Conservation (phyloP, 2,329 filamentous ascomycete species). For the Arthroderma sp. region DNA sequence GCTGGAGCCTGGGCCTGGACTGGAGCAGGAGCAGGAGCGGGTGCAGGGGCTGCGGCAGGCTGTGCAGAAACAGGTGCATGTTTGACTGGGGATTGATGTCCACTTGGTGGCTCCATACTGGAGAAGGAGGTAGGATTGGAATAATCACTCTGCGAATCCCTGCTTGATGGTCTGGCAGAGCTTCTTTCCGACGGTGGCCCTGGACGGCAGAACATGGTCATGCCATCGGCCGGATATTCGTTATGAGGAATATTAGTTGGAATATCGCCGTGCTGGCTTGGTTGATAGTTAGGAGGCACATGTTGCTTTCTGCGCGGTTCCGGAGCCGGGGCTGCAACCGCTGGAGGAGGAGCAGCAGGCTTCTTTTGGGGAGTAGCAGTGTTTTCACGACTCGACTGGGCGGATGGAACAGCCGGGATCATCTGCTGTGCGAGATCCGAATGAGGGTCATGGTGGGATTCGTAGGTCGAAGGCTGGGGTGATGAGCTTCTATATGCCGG, state of each 20-base stretch:
- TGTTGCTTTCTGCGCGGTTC: slow-evolving; percentile 26
- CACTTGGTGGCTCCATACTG: slow-evolving; percentile 67
- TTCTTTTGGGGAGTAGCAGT: slow-evolving; percentile 43
- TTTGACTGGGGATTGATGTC: slow-evolving; percentile 63
- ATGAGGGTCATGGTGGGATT: slow-evolving; percentile 81
- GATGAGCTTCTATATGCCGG: slow-evolving; percentile 92
- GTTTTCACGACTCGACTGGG: slow-evolving; percentile 40
- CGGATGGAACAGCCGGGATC: slow-evolving; percentile 42
- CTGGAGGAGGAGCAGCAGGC: slow-evolving; percentile 14
- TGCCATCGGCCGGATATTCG: slow-evolving; percentile 85
- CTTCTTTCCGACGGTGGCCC: slow-evolving; percentile 58
- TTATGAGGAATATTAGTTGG: slow-evolving; percentile 65
- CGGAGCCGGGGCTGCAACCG: slow-evolving; percentile 7
- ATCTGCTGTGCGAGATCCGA: slow-evolving; percentile 59
- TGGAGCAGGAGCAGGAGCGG: background rate
- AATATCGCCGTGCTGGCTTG: slow-evolving; percentile 53
- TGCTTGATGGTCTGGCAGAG: slow-evolving; percentile 64
- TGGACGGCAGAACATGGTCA: slow-evolving; percentile 91
- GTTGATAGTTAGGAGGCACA: slow-evolving; percentile 36
- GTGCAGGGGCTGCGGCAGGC: background rate
- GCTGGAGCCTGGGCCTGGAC: background rate
- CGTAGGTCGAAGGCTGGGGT: slow-evolving; percentile 82
- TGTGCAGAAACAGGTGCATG: slow-evolving; percentile 13
- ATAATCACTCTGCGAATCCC: slow-evolving; percentile 81
- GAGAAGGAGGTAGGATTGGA: slow-evolving; percentile 82